Conservation (phyloP, 345 rosid species). For the Salix caprea region DNA sequence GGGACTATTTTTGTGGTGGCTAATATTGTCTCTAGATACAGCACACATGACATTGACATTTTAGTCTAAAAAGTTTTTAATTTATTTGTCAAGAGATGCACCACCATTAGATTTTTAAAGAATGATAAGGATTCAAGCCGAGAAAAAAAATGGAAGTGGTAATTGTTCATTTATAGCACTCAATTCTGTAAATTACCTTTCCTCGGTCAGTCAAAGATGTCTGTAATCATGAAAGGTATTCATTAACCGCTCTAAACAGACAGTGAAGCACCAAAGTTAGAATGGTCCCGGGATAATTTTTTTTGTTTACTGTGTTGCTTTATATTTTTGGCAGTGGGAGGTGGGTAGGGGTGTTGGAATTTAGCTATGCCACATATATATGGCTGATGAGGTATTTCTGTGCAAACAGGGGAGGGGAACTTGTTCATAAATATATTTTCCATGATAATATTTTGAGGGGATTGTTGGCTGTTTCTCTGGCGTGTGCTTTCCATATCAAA, state of each 20-base stretch:
- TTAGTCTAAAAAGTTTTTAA: not conserved
- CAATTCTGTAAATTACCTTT: not conserved
- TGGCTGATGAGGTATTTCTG: too few species aligned
- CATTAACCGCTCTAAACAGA: too few species aligned
- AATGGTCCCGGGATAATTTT: too few species aligned
- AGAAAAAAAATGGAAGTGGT: not conserved
- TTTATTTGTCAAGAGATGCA: not conserved
- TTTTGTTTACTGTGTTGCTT: too few species aligned
- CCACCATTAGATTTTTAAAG: not conserved
- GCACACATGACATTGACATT: not conserved
- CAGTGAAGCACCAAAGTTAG: too few species aligned
- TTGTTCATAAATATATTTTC: not conserved
- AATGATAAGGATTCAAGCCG: too few species aligned
- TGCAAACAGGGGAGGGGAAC: not conserved
- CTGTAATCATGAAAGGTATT: too few species aligned
- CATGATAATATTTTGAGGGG: not conserved
- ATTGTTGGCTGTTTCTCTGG: not conserved
- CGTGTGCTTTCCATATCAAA: not conserved
- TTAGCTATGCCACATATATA: too few species aligned
- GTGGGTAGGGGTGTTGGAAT: too few species aligned
- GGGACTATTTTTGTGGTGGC: not conserved
- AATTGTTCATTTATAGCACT: not conserved
- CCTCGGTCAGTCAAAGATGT: too few species aligned
- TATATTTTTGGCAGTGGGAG: too few species aligned
- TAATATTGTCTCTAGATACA: not conserved